Conservation (phyloP, 768 basidiomycete genomes). For the Mycena rebaudengoi region DNA sequence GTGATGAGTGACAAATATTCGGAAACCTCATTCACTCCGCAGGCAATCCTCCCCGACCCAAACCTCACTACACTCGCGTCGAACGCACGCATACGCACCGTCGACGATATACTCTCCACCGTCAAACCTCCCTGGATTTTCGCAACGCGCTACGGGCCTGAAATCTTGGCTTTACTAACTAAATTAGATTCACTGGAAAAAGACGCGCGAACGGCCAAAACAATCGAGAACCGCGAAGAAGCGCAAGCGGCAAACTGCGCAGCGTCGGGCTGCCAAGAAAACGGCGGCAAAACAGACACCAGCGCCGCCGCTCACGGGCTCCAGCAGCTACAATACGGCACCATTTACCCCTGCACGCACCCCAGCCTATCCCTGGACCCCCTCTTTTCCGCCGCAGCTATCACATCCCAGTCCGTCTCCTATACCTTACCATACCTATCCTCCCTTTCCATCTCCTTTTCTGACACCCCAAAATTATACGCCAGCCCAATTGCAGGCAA, state of each 20-base stretch:
- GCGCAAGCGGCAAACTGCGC: neutral
- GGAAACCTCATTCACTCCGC: conserved; percentile 20
- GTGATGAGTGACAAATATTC: neutral
- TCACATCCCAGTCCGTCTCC: no score
- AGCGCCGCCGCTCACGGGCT: no score
- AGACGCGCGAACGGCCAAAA: neutral
- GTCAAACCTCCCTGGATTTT: neutral
- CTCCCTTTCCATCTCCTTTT: no score
- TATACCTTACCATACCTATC: no score
- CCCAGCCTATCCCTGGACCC: no score
- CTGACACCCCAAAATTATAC: no score
- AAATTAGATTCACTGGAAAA: neutral
- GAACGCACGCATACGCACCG: neutral
- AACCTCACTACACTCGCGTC: conserved; percentile 2
- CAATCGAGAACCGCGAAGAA: neutral
- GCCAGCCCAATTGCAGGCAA: no score
- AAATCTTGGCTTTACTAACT: neutral
- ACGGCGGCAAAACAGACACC: neutral
- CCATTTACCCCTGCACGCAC: no score
- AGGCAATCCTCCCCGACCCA: conserved; percentile 36
- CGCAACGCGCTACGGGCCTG: neutral
- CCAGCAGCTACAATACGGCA: no score
- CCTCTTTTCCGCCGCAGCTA: no score
- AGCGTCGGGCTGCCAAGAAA: neutral
- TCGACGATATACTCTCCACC: neutral